A percentile compares a stretch with the other conserved stretches of the same genome.
Conservation (phyloP, 768 basidiomycete species). For the Trametes sanguinea region DNA sequence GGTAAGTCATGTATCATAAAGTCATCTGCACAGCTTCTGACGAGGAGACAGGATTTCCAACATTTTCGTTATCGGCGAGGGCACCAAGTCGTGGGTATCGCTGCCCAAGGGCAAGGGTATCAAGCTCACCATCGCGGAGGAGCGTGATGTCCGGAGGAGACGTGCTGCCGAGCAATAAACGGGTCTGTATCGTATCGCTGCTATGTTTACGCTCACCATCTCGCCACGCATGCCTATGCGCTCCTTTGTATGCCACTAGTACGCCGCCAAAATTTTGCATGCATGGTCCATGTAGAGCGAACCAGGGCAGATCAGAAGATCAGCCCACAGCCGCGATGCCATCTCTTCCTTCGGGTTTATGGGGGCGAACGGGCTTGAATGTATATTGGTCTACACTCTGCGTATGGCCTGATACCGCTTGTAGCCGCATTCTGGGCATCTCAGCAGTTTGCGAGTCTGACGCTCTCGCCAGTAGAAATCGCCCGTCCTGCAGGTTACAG, state of each 20-base stretch:
- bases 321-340: too few species aligned
- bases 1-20: constrained; percentile 51
- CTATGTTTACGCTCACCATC: constrained; percentile 23
- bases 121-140: constrained; percentile 96
- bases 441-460: too few species aligned
- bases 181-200: constrained; percentile 26
- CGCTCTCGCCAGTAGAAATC: too few species aligned
- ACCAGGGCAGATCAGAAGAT: background rate
- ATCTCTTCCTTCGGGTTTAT: too few species aligned
- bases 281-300: constrained; percentile 22
- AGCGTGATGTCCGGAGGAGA: constrained; percentile 91
- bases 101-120: constrained; percentile 97
- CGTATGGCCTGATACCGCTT: too few species aligned
- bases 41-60: constrained; percentile 74
- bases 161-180: constrained; percentile 67
- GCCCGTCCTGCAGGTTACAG: too few species aligned
- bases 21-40: background rate
- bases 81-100: constrained; percentile 94
- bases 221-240: constrained; percentile 30
- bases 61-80: constrained; percentile 98
- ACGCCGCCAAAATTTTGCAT: constrained; percentile 31
- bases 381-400: too few species aligned
- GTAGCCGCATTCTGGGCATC: too few species aligned
- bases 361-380: too few species aligned
- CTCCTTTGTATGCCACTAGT: constrained; percentile 35